Base-by-base conservation (phyloP, 2,329 filamentous ascomycete genomes). In the Fonsecaea pedrosoi region DNA sequence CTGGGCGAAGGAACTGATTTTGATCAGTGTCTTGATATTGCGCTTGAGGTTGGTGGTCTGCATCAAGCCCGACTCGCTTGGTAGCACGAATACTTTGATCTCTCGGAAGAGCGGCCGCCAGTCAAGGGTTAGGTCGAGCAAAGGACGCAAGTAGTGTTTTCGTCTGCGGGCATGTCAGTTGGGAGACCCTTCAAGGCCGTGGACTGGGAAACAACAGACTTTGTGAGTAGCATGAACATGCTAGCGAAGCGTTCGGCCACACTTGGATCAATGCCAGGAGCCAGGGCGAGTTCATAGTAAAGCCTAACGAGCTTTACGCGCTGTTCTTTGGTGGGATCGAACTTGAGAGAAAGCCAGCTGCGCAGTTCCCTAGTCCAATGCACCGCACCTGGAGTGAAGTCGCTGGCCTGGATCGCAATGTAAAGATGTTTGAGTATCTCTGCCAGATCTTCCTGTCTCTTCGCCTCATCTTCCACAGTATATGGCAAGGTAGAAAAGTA, bases 361-460 rank as follows among this genome's bases (percentile, higher is more conserved):
- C 94, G 89, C 56, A 99, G 89, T 85, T 99, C 95, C 72, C 94
- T 89, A 15, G 95, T 97, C 95, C 95, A 99, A 80, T 99, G 94
- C 68, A 97, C 85, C 34, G 94, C 95, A 38, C 95, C 95, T 0
- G 94, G 92, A 30, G 91, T 90, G 79, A 98, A 98, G 79, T 99
- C 95, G 71, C 97, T 93, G 3, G 95, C 90, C 76, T 93, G 90
- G 70, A 99, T 85, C 65, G 94, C 88, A 73, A 97, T 92, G 78
- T 97, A 98, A 35, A 99, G 89, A 75, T 97, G 92, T 78, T 94
- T 95, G 73, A 98, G 85, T 73, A 97, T 98, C 77, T 93, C 92
- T 54, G 90, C 85, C 55, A 99, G 83, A 69, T 94, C 92, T 59
- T 85, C 85, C 76, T 96, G 89, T 70, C 94, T 87, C 79, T 93